Percentiles rank a stretch among this genome's conserved stretches.
Evolutionary conservation across 257 asterid species (phyloP).

Genomic region (Linderniella brevidens): DNA sequence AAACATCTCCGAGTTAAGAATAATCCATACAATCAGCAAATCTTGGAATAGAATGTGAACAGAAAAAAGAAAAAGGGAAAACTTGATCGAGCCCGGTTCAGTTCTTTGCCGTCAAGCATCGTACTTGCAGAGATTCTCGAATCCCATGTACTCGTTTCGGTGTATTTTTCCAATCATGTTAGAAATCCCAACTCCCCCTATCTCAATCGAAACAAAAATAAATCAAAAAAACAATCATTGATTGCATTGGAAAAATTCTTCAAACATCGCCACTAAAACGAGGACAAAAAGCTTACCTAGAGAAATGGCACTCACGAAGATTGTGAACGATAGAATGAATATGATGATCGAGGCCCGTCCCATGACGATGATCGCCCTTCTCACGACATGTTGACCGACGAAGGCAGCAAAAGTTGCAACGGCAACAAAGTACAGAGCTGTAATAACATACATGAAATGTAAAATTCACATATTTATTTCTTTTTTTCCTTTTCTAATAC

Average conservation of each 20-base stretch:
- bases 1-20: too few species aligned
- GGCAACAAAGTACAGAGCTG: slow-evolving; percentile 64
- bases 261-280: too few species aligned
- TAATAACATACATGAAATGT: too few species aligned
- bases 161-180: slow-evolving; percentile 78
- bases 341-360: slow-evolving; percentile 92
- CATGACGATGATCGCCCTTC: slow-evolving; percentile 42
- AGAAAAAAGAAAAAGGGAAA: too few species aligned
- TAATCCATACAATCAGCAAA: too few species aligned
- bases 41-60: too few species aligned
- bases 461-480: slow-evolving; percentile 1
- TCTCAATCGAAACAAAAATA: too few species aligned
- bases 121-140: slow-evolving; percentile 83
- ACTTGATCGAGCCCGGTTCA: too few species aligned
- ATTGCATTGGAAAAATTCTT: too few species aligned
- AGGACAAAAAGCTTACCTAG: slow-evolving; percentile 32
- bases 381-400: slow-evolving; percentile 68
- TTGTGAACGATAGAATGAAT: slow-evolving; percentile 77
- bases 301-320: slow-evolving; percentile 82
- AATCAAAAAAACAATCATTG: too few species aligned
- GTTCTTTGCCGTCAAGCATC: slow-evolving; percentile 10
- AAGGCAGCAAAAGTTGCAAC: slow-evolving; percentile 78
- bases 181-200: slow-evolving; percentile 43
- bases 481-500: neutral
- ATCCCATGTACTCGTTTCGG: slow-evolving; percentile 78